Conservation (phyloP, 495 filamentous ascomycete genomes). For the Daldinia bambusicola region DNA sequence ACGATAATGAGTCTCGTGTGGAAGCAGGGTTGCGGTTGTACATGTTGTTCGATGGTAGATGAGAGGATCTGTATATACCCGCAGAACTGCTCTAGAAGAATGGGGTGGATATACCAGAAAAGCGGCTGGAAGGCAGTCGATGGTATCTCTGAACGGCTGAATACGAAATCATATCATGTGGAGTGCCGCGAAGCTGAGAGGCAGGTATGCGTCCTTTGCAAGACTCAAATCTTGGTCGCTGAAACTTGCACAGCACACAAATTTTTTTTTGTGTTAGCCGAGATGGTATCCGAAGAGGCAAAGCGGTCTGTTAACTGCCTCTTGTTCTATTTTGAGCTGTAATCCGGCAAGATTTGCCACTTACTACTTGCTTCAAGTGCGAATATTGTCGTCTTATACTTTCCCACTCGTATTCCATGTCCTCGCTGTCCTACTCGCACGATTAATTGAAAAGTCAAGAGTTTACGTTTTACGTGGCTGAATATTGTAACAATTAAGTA, state of each 20-base stretch:
- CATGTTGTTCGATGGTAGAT: slow-evolving; percentile 27
- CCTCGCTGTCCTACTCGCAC: background rate
- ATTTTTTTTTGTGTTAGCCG: slow-evolving; percentile 33
- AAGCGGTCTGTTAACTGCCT: slow-evolving; percentile 8
- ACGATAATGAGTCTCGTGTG: slow-evolving; percentile 52
- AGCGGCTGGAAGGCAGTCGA: slow-evolving; percentile 26
- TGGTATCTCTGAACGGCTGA: slow-evolving; percentile 23
- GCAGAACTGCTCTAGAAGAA: slow-evolving; percentile 40
- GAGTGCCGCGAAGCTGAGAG: slow-evolving; percentile 38
- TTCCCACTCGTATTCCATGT: background rate
- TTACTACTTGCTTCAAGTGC: background rate
- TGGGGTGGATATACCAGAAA: slow-evolving; percentile 28
- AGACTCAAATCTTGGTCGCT: slow-evolving; percentile 24
- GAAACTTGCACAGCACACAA: slow-evolving; percentile 31
- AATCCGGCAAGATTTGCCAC: slow-evolving; percentile 1
- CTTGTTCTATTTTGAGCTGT: slow-evolving; percentile 10
- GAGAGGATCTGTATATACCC: slow-evolving; percentile 27
- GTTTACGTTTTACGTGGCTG: too few species aligned
- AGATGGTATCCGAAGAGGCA: slow-evolving; percentile 36
- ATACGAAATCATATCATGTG: slow-evolving; percentile 33
- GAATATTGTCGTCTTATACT: background rate
- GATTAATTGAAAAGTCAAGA: background rate
- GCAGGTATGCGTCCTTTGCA: slow-evolving; percentile 32
- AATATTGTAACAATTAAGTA: too few species aligned
- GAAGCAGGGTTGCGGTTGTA: slow-evolving; percentile 27